Evolutionary conservation across 2,329 filamentous ascomycete genomes (phyloP).

Genomic region (Botrytis fabae): DNA sequence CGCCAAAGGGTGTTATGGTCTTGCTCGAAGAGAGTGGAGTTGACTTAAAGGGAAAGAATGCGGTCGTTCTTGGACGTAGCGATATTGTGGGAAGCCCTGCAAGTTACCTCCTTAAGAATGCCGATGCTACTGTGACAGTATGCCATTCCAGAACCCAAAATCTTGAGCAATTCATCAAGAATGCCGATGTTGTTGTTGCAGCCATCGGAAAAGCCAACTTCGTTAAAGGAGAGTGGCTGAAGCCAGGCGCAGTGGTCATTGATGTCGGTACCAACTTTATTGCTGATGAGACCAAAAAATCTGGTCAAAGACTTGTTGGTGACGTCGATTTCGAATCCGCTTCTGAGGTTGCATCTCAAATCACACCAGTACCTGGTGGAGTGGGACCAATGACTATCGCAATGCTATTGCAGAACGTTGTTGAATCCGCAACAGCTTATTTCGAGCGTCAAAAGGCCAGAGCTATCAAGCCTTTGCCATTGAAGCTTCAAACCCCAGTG

Average conservation of each 20-base stretch:
- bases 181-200: conserved; percentile 85
- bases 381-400: conserved; percentile 99
- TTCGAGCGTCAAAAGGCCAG: conserved; percentile 82
- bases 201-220: conserved; percentile 87
- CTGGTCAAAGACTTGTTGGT: conserved; percentile 86
- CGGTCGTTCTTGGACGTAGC: conserved; percentile 90
- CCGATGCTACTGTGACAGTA: conserved; percentile 93
- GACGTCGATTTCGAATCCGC: conserved; percentile 93
- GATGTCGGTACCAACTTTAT: conserved; percentile 98
- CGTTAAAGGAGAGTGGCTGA: conserved; percentile 93
- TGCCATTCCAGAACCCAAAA: conserved; percentile 87
- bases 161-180: conserved; percentile 72
- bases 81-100: conserved; percentile 98
- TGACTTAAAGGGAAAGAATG: conserved; percentile 83
- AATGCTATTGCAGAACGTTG: conserved; percentile 95
- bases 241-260: conserved; percentile 91
- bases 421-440: conserved; percentile 78
- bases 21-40: conserved; percentile 82
- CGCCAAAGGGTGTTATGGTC: conserved; percentile 95
- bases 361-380: conserved; percentile 94
- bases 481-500: conserved; percentile 77
- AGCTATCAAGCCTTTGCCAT: conserved; percentile 75
- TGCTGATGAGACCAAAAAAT: conserved; percentile 84
- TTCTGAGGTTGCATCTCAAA: conserved; percentile 80
- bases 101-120: conserved; percentile 92